Base-by-base conservation (phyloP, 441 rosid species). In the Breynia disticha region DNA sequence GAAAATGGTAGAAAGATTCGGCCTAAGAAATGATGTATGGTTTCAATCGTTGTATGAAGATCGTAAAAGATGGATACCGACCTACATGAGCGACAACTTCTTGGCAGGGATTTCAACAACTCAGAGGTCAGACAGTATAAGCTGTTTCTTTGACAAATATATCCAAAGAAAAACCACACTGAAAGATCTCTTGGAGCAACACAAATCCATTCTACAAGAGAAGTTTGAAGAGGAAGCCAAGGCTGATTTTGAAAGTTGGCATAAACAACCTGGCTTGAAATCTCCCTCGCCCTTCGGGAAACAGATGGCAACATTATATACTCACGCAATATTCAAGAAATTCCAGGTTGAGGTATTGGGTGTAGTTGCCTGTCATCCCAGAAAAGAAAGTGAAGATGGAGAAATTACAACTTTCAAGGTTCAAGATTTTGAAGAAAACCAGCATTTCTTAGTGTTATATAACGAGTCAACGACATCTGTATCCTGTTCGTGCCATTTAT, bases 291-390 rank as follows among this genome's bases (percentile, higher is more conserved):
- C 78, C 48, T 77, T 75, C 38, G 90, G 78, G 74, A 77, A 74
- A 65, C 85, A 83, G 59, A 61, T 81, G 63, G 77, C 79, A 0
- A 48, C 61, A 46, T 58, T 70, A 48, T 80, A 83, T 57, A 80
- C 87, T 9, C 75, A 73, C 28, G 60, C 81, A 21, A 57, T 79
- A 52, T 84, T 79, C 68, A 74, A 81, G 80, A 75, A 77, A 55
- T 81, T 81, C 65, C 91, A 84, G 76, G 75, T 71, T 28, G 87
- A 81, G 73, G 74, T 74, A 32, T 60, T 67, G 46, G 85, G 83
- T 39, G 72, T 69, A 59, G 87, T 72, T 70, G 82, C 76, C 42
- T 84, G 91, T 71, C 79, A 64, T 49, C 61, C 78, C 51, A 69
- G 50, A 39, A 72, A 68, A 50, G 82, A 73, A 69, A 70, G 65